Base-by-base conservation (phyloP, 2,329 filamentous ascomycete genomes). In the Fusarium xylarioides region DNA sequence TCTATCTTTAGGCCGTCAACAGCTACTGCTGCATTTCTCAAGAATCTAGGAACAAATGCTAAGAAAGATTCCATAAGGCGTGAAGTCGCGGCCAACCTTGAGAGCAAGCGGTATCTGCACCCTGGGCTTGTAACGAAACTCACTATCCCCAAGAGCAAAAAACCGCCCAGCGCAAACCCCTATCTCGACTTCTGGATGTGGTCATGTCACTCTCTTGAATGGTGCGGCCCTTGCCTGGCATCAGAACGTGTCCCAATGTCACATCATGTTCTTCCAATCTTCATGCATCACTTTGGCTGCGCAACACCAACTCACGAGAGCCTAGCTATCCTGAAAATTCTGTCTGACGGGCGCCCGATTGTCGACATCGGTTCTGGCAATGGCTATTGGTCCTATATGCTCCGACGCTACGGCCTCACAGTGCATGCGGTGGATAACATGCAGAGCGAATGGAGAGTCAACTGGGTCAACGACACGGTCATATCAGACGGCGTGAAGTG, bases 221-320 rank as follows among this genome's bases (percentile, higher is more conserved):
- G 91, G 90, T 87, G 86, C 55, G 90, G 91, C 3, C 90, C 91
- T 6, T 82, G 87, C 77, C 80, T 83, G 19, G 81, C 82, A 40
- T 88, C 90, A 7, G 85, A 84, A 21, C 81, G 85, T 32, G 86
- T 88, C 8, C 85, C 84, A 58, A 86, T 85, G 66, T 88, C 87
- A 55, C 92, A 95, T 81, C 91, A 92, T 74, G 85, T 93, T 11
- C 85, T 94, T 14, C 92, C 92, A 5, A 84, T 94, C 23, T 85
- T 94, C 62, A 94, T 94, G 86, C 92, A 94, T 82, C 92, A 95
- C 81, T 94, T 94, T 80, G 92, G 92, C 56, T 95, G 92, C 81
- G 88, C 89, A 3, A 90, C 90, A 26, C 92, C 92, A 1, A 89
- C 88, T 15, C 91, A 92, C 79, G 91, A 93, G 75, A 85, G 88